These are phyloP conservation scores for Neonectria ditissima DNA, from an alignment of 2,329 filamentous ascomycete genomes.

Conservation along the genomic window DNA sequence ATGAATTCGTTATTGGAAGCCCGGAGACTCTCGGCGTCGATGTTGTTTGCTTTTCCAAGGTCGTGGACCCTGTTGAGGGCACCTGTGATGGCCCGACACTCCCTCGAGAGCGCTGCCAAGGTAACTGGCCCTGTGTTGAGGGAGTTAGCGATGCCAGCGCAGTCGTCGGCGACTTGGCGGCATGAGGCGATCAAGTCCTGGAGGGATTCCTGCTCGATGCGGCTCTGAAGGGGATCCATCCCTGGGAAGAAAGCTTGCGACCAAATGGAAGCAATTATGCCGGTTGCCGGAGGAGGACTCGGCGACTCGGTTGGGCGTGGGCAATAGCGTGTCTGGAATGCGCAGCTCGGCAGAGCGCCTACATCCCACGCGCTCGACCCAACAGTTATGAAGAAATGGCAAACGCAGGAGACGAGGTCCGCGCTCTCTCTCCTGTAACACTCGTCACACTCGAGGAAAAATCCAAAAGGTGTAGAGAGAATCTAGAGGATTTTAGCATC, in stretches of 20 bases:
- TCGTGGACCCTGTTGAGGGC: constrained; percentile 44
- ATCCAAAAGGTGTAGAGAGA: constrained; percentile 5
- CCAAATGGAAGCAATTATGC: constrained; percentile 17
- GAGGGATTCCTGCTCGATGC: constrained; percentile 40
- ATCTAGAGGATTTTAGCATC: constrained; percentile 25
- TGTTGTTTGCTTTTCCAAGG: constrained; percentile 38
- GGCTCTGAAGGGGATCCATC: constrained; percentile 42
- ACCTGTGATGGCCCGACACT: constrained; percentile 42
- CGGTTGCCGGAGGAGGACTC: background rate
- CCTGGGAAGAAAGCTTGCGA: constrained; percentile 21
- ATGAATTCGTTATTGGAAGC: constrained; percentile 44
- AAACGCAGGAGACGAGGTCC: constrained; percentile 11
- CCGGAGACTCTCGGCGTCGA: constrained; percentile 33
- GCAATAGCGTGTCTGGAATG: constrained; percentile 7
- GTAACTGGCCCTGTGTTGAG: constrained; percentile 45
- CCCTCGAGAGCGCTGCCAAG: constrained; percentile 41
- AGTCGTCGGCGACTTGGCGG: constrained; percentile 43
- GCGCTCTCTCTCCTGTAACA: constrained; percentile 11
- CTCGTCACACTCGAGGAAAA: constrained; percentile 19
- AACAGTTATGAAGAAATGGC: constrained; percentile 2
- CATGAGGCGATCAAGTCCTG: constrained; percentile 43
- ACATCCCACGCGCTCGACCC: constrained; percentile 6
- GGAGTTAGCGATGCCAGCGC: constrained; percentile 41
- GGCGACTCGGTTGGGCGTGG: constrained; percentile 8
- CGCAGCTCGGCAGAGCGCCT: constrained; percentile 6